These are phyloP conservation scores for Cryptomeria japonica DNA, from an alignment of 75 land plant species.

Conservation along the genomic window DNA sequence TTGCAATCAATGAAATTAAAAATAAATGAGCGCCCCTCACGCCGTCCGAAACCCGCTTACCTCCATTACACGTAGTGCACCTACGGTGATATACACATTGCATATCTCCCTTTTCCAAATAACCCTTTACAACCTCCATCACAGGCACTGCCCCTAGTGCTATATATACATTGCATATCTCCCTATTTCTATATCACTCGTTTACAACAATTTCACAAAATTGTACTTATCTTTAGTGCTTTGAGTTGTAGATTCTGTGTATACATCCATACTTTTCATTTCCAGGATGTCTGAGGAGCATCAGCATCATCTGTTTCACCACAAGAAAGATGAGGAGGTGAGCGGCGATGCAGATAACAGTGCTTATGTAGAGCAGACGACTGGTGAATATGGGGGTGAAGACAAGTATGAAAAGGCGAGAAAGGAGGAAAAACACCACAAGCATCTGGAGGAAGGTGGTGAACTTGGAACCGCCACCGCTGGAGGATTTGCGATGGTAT, in stretches of 20 bases:
- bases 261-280: background rate
- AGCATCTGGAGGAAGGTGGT: constrained; percentile 16
- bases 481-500: constrained; percentile 42
- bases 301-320: background rate
- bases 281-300: background rate
- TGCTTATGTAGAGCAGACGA: background rate
- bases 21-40: too few species aligned
- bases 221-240: background rate
- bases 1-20: too few species aligned
- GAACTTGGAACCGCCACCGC: constrained; percentile 22
- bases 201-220: background rate
- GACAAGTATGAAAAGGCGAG: background rate
- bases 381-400: background rate
- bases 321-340: background rate
- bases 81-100: too few species aligned
- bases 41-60: too few species aligned
- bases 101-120: too few species aligned
- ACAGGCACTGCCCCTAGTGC: background rate
- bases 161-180: constrained; percentile 3
- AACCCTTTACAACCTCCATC: too few species aligned
- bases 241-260: too few species aligned
- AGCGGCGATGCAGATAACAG: background rate
- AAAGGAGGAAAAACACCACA: constrained; percentile 5
- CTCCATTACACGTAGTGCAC: too few species aligned
- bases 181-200: background rate